These are phyloP conservation scores for Peronospora belbahrii DNA, from an alignment of 352 stramenopile genomes.

Conservation along the genomic window DNA sequence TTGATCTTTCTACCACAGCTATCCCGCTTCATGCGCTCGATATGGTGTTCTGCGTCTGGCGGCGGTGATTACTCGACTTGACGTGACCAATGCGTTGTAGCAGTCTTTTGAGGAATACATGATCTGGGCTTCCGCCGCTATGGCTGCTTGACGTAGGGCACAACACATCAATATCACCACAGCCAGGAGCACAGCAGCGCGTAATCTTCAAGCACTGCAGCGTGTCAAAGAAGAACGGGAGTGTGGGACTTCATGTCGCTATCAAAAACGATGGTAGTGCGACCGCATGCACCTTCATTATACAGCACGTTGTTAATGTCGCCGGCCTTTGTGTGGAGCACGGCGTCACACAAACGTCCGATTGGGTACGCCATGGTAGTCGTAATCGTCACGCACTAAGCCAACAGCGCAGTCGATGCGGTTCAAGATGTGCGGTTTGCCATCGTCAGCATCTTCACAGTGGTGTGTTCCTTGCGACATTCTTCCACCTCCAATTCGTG, in stretches of 20 bases:
- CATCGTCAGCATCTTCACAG: slow-evolving; percentile 52
- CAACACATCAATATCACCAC: slow-evolving; percentile 68
- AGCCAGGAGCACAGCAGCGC: slow-evolving; percentile 49
- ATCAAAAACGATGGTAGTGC: slow-evolving; percentile 70
- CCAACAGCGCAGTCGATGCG: slow-evolving; percentile 53
- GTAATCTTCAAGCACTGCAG: slow-evolving; percentile 55
- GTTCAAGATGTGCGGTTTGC: slow-evolving; percentile 38
- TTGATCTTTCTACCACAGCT: slow-evolving; percentile 62
- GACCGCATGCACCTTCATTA: slow-evolving; percentile 58
- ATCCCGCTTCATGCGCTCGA: slow-evolving; percentile 50
- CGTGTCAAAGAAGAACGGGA: slow-evolving; percentile 65
- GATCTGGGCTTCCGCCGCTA: slow-evolving; percentile 52
- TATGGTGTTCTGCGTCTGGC: slow-evolving; percentile 62
- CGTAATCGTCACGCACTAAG: slow-evolving; percentile 66
- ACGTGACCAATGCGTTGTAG: slow-evolving; percentile 63
- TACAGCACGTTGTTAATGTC: slow-evolving; percentile 83
- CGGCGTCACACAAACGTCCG: slow-evolving; percentile 50
- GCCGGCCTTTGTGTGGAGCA: slow-evolving; percentile 69
- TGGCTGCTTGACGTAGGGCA: slow-evolving; percentile 50
- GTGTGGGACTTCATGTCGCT: slow-evolving; percentile 77
- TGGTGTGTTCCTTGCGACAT: slow-evolving; percentile 65
- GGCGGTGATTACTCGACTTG: slow-evolving; percentile 55
- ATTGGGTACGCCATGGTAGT: too few relatives aligned
- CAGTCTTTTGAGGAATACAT: slow-evolving; percentile 78
- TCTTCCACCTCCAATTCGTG: slow-evolving; percentile 66